A percentile compares a stretch with the other conserved stretches of the same genome.
Evolutionary conservation across 176 grass and related monocot species (phyloP).

Genomic region (Ananas comosus): DNA sequence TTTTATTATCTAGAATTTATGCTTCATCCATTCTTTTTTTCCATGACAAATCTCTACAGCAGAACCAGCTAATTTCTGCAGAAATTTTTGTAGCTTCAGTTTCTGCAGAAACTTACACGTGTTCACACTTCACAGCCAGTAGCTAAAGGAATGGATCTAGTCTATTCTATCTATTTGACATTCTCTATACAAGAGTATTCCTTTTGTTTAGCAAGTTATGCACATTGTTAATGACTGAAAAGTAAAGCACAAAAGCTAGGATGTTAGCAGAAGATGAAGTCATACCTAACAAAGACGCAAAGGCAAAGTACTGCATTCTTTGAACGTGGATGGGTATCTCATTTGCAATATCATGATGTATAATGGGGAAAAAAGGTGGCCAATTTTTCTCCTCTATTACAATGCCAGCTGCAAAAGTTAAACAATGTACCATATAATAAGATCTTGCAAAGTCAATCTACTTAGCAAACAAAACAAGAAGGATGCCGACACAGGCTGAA

Average conservation of each 20-base stretch:
- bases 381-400: slow-evolving; percentile 89
- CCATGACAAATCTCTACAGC: no score
- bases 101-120: no score
- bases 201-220: slow-evolving; percentile 12
- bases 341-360: slow-evolving; percentile 94
- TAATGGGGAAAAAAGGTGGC: slow-evolving; percentile 89
- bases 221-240: slow-evolving; percentile 11
- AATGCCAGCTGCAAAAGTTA: slow-evolving; percentile 63
- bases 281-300: slow-evolving; percentile 87
- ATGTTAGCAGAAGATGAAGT: neutral
- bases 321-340: slow-evolving; percentile 87
- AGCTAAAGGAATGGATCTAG: neutral
- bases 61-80: no score
- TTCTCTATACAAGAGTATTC: neutral
- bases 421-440: slow-evolving; percentile 9
- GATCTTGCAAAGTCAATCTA: slow-evolving; percentile 11
- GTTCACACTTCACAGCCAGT: no score
- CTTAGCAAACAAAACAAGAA: neutral
- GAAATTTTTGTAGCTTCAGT: no score
- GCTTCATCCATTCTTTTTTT: no score
- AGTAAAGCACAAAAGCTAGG: neutral
- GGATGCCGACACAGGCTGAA: neutral
- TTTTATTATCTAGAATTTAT: no score
- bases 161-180: neutral
- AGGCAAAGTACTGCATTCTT: slow-evolving; percentile 83